Evolutionary conservation across 176 grass and related monocot genomes (phyloP).

Genomic region (Bolboschoenus planiculmis): DNA sequence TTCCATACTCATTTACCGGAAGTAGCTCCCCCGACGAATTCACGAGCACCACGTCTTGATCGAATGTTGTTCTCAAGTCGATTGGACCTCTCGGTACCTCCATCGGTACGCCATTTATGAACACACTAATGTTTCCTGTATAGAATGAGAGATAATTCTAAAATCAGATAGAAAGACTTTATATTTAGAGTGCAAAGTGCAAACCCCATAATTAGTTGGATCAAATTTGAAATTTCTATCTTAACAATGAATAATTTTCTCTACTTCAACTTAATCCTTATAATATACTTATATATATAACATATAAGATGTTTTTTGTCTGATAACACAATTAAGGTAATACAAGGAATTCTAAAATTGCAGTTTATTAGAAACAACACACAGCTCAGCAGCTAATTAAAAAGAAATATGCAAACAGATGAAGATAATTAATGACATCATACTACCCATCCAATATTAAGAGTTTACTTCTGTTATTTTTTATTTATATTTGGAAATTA

Average conservation of each 20-base stretch:
- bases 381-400: neutral
- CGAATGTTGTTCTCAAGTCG: slow-evolving; percentile 77
- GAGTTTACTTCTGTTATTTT: too few relatives aligned
- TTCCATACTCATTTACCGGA: slow-evolving; percentile 77
- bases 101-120: slow-evolving; percentile 78
- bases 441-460: neutral
- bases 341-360: neutral
- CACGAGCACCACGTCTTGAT: slow-evolving; percentile 73
- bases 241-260: neutral
- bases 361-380: neutral
- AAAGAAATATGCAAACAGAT: neutral
- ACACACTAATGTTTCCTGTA: slow-evolving; percentile 89
- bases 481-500: too few relatives aligned
- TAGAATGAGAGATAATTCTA: neutral
- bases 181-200: neutral
- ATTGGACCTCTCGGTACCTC: slow-evolving; percentile 78
- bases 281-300: neutral
- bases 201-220: neutral
- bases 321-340: neutral
- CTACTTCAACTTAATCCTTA: neutral
- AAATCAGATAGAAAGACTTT: neutral
- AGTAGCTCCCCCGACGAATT: slow-evolving; percentile 63
- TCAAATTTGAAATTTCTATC: neutral
- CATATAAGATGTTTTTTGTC: neutral
- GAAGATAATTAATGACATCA: neutral